Conservation (phyloP, 192 early-diverging fungal species). For the Rhizoclosmatium globosum region DNA sequence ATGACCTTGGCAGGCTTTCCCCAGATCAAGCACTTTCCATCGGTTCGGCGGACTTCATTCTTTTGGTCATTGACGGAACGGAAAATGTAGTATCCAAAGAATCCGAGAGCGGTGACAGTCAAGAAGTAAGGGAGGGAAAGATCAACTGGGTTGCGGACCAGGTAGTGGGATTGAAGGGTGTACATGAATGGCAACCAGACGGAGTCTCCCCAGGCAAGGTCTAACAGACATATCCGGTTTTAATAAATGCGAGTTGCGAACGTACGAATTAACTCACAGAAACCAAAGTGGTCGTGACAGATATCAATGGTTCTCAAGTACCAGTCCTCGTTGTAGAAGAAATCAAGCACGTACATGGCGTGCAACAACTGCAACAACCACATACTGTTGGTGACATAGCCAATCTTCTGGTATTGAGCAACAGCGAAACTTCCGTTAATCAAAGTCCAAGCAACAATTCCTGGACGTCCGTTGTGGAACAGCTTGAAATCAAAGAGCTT, state of each 20-base stretch:
- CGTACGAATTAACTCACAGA: constrained; percentile 53
- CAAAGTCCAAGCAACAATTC: constrained; percentile 87
- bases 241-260: not conserved
- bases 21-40: constrained; percentile 83
- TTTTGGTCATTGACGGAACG: constrained; percentile 83
- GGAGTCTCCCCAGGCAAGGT: constrained; percentile 83
- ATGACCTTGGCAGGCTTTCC: constrained; percentile 77
- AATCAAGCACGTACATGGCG: constrained; percentile 78
- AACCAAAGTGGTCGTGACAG: constrained; percentile 87
- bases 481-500: constrained; percentile 83
- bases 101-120: constrained; percentile 60
- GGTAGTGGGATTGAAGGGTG: constrained; percentile 82
- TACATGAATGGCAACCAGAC: constrained; percentile 87
- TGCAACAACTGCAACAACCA: constrained; percentile 78
- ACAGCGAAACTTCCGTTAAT: constrained; percentile 81
- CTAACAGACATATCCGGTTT: constrained; percentile 4
- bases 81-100: constrained; percentile 81
- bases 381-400: constrained; percentile 85
- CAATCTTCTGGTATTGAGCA: constrained; percentile 77
- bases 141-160: constrained; percentile 77
- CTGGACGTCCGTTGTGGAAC: constrained; percentile 84
- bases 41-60: constrained; percentile 70
- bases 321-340: constrained; percentile 88
- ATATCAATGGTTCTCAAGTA: constrained; percentile 87
- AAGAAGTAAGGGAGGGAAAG: constrained; percentile 63